Conservation (phyloP, 1,139 yeast genomes). For the Geotrichum carabidarum region DNA sequence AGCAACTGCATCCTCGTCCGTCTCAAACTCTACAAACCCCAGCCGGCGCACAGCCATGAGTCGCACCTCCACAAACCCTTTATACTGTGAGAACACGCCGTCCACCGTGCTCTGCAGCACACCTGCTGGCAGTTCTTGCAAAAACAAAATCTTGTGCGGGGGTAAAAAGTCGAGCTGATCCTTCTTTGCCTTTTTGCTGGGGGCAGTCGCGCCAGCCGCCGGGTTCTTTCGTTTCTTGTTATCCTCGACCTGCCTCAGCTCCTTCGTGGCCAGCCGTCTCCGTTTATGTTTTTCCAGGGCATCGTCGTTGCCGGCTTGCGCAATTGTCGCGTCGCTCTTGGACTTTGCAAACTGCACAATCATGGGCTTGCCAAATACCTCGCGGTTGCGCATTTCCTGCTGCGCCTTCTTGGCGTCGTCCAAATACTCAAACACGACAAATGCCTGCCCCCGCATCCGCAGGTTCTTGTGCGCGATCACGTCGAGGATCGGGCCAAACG, state of each 20-base stretch:
- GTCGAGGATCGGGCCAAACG: constrained; percentile 50
- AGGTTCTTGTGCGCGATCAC: constrained; percentile 59
- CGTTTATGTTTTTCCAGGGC: constrained; percentile 35
- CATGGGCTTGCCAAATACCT: constrained; percentile 53
- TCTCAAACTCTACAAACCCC: constrained; percentile 75
- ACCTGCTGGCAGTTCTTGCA: constrained; percentile 59
- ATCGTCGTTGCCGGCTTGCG: constrained; percentile 28
- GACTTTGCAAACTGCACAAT: constrained; percentile 40
- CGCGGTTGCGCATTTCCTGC: constrained; percentile 23
- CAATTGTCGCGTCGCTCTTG: constrained; percentile 47
- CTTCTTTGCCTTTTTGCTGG: constrained; percentile 25
- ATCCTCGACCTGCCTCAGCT: constrained; percentile 25
- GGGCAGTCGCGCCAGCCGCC: background rate
- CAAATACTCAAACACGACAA: constrained; percentile 53
- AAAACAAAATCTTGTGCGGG: constrained; percentile 64
- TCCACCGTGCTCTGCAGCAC: constrained; percentile 43
- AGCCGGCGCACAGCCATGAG: constrained; percentile 61
- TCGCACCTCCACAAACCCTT: constrained; percentile 63
- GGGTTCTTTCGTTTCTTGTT: background rate
- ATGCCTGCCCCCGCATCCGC: constrained; percentile 79
- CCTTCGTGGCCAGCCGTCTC: constrained; percentile 33
- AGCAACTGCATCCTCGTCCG: constrained; percentile 46
- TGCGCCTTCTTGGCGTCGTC: constrained; percentile 44
- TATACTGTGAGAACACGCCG: constrained; percentile 44
- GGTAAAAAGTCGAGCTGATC: constrained; percentile 41